These are phyloP conservation scores for Epichloe festucae DNA, from an alignment of 2,329 filamentous ascomycete species.

Conservation along the genomic window DNA sequence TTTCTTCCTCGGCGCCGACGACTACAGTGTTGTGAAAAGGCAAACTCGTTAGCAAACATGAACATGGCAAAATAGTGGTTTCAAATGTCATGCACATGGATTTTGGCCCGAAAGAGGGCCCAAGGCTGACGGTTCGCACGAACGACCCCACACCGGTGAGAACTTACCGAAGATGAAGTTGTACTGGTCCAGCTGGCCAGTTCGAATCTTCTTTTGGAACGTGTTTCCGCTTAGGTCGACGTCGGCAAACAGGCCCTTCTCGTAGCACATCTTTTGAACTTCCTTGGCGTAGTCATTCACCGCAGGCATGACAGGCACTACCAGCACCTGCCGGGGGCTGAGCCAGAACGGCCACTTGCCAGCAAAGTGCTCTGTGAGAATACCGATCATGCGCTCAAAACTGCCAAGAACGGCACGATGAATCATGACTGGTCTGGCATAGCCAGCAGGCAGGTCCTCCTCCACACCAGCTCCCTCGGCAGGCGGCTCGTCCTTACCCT, in stretches of 20 bases:
- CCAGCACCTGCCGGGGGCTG: conserved; percentile 62
- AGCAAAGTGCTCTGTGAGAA: conserved; percentile 71
- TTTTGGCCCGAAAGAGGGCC: neutral
- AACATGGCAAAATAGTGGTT: neutral
- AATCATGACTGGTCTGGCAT: conserved; percentile 73
- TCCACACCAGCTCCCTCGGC: conserved; percentile 31
- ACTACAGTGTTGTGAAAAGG: conserved; percentile 23
- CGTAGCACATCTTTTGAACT: conserved; percentile 55
- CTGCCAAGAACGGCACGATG: conserved; percentile 69
- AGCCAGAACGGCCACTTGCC: conserved; percentile 89
- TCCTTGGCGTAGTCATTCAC: conserved; percentile 69
- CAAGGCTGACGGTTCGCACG: neutral
- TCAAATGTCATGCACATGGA: neutral
- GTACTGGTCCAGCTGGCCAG: conserved; percentile 66
- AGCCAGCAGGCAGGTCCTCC: conserved; percentile 48
- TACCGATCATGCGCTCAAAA: conserved; percentile 55
- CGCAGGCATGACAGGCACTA: conserved; percentile 54
- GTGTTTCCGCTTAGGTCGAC: conserved; percentile 55
- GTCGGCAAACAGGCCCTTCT: conserved; percentile 53
- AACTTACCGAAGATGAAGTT: conserved; percentile 65
- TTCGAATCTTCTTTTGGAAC: conserved; percentile 81
- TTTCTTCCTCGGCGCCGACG: conserved; percentile 48
- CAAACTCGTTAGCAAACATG: neutral
- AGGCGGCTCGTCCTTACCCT: conserved; percentile 35
- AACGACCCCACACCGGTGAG: neutral